These are phyloP conservation scores for Chenopodium berlandieri DNA, from an alignment of 148 eudicot genomes.

Conservation along the genomic window DNA sequence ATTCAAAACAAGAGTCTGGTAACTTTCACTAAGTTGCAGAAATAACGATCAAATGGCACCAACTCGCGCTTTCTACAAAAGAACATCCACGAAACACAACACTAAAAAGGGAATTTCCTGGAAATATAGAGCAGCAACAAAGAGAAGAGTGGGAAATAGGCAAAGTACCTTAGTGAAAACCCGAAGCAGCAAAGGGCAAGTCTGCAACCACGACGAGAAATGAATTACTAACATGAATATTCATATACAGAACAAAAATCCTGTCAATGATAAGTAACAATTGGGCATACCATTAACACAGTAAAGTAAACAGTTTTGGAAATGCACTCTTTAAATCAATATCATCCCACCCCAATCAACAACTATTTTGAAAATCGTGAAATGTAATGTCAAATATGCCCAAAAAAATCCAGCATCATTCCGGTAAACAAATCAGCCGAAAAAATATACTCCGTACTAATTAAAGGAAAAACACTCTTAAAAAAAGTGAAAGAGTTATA, in stretches of 20 bases:
- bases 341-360: neutral
- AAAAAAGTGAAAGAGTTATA: neutral
- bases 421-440: neutral
- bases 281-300: neutral
- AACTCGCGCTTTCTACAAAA: neutral
- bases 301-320: neutral
- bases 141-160: neutral
- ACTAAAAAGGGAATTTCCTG: neutral
- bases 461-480: neutral
- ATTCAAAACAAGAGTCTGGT: neutral
- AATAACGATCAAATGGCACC: neutral
- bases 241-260: neutral
- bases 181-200: constrained; percentile 39
- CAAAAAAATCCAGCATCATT: neutral
- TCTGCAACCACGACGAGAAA: constrained; percentile 24
- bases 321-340: neutral
- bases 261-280: neutral
- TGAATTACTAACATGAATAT: neutral
- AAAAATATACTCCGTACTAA: no score
- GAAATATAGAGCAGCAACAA: neutral
- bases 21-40: neutral
- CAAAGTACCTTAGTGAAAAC: constrained; percentile 40
- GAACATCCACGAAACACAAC: neutral
- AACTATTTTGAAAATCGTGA: neutral
- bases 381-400: neutral